Percentiles rank a stretch among this genome's conserved stretches.
Conservation (phyloP, 2,329 filamentous ascomycete species). For the Xylariaceae sp. region DNA sequence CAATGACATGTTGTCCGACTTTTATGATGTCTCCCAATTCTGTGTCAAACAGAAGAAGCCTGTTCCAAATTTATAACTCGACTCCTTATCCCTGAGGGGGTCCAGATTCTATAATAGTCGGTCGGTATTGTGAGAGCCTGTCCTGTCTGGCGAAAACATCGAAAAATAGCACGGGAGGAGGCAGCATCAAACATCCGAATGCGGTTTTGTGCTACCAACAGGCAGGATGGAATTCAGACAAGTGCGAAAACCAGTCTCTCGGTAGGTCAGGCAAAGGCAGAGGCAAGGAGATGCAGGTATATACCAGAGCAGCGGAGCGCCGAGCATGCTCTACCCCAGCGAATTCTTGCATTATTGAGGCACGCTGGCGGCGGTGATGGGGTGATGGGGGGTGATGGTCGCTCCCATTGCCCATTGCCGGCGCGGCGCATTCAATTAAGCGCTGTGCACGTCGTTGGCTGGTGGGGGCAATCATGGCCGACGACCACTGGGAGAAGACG, state of each 20-base stretch:
- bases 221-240: constrained; percentile 6
- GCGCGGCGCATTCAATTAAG: constrained; percentile 35
- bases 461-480: constrained; percentile 34
- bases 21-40: constrained; percentile 12
- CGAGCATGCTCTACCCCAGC: constrained; percentile 15
- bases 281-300: constrained; percentile 35
- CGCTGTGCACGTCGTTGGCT: constrained; percentile 33
- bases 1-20: constrained; percentile 31
- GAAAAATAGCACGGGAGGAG: constrained; percentile 18
- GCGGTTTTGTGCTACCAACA: constrained; percentile 16
- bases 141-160: constrained; percentile 13
- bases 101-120: constrained; percentile 11
- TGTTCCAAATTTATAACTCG: constrained; percentile 12
- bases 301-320: constrained; percentile 30
- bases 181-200: constrained; percentile 9
- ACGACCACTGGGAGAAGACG: constrained; percentile 33
- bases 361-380: constrained; percentile 29
- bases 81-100: neutral
- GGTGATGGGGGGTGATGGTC: constrained; percentile 24
- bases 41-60: constrained; percentile 9
- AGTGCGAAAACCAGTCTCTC: constrained; percentile 21
- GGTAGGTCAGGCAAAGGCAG: constrained; percentile 26
- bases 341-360: constrained; percentile 20
- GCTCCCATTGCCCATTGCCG: constrained; percentile 23
- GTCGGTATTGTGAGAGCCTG: constrained; percentile 2